Conservation (phyloP, 2,329 filamentous ascomycete species). For the Stagonosporopsis cucurbitacearum region DNA sequence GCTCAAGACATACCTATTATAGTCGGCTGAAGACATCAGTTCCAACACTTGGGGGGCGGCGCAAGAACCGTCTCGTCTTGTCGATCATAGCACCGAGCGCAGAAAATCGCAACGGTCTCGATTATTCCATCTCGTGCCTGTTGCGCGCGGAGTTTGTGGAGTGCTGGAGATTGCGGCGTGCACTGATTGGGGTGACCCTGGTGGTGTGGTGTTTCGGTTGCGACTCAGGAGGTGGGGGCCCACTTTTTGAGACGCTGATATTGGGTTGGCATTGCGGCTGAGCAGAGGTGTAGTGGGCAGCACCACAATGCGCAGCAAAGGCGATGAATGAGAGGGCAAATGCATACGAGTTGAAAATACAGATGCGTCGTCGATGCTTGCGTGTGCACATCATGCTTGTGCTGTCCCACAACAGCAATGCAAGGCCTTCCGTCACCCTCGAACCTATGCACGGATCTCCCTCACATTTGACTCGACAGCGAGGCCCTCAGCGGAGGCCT, state of each 20-base stretch:
- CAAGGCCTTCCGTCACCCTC: not conserved
- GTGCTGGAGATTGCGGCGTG: slow-evolving; percentile 9
- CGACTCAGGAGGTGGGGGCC: not conserved
- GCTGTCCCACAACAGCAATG: not conserved
- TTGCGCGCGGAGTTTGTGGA: slow-evolving; percentile 14
- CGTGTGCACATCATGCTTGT: not conserved
- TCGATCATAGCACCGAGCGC: not conserved
- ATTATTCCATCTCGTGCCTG: not conserved
- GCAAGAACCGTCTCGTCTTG: not conserved
- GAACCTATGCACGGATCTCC: slow-evolving; percentile 16
- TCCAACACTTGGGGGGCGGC: not conserved
- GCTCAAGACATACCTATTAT: not conserved
- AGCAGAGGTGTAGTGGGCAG: not conserved
- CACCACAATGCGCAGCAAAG: not conserved
- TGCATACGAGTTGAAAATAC: not conserved
- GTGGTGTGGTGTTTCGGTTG: slow-evolving; percentile 3
- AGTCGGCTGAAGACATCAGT: not conserved
- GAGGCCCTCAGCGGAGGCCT: slow-evolving; percentile 23
- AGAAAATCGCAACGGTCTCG: not conserved
- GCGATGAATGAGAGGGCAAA: not conserved
- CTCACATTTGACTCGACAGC: slow-evolving; percentile 21
- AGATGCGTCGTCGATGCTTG: not conserved
- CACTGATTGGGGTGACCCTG: slow-evolving; percentile 4
- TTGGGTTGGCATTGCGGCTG: slow-evolving; percentile 4
- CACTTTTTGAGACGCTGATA: not conserved